Conservation (phyloP, 805 yeast genomes). For the Saccharomyces kudriavzevii region DNA sequence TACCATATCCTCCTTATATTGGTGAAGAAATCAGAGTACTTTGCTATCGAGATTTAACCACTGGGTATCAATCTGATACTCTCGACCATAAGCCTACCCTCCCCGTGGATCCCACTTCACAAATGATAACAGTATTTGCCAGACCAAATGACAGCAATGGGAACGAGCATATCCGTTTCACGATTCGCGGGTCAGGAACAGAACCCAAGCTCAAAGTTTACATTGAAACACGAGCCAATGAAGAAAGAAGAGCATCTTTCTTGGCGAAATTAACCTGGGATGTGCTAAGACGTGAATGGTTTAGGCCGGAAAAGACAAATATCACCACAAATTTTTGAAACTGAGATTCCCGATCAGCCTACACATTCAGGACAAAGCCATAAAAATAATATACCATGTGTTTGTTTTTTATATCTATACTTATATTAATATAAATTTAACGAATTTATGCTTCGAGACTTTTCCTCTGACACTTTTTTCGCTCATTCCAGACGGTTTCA, state of each 20-base stretch:
- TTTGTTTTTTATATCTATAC: background rate
- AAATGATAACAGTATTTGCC: conserved; percentile 74
- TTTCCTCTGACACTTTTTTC: conserved; percentile 1
- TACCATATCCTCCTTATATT: conserved; percentile 38
- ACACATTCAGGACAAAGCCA: background rate
- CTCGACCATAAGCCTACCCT: conserved; percentile 48
- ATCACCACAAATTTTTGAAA: conserved; percentile 18
- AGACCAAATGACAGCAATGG: conserved; percentile 12
- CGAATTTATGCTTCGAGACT: background rate
- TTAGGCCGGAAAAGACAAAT: conserved; percentile 49
- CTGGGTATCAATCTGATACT: conserved; percentile 71
- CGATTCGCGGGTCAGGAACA: conserved; percentile 92
- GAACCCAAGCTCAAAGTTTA: conserved; percentile 92
- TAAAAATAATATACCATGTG: background rate
- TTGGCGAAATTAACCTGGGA: conserved; percentile 66
- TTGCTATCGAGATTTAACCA: conserved; percentile 77
- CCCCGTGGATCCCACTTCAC: conserved; percentile 66
- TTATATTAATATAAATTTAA: background rate
- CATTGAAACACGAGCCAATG: conserved; percentile 60
- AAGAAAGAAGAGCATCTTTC: conserved; percentile 39
- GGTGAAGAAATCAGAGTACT: conserved; percentile 48
- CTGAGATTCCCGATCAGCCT: background rate
- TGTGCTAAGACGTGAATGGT: conserved; percentile 52
- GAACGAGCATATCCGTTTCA: conserved; percentile 51
- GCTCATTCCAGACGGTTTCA: conserved; percentile 7